phyloP scores from a whole-genome alignment of 306 rosid genomes.

The Cucumis cinereus region DNA sequence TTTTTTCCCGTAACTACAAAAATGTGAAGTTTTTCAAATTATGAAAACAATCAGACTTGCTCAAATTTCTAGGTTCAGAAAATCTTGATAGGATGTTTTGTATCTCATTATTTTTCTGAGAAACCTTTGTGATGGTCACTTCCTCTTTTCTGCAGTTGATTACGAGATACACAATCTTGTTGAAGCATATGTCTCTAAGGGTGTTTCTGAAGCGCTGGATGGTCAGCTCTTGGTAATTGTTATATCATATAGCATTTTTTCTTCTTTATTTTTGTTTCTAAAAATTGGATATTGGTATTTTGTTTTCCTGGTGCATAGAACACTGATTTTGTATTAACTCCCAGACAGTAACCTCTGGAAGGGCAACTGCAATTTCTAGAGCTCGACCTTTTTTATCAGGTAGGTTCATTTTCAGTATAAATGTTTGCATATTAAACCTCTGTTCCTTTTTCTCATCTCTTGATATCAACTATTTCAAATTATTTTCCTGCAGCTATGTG shows the following conservation, averaged over 20 bases:
- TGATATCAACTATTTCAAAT: conserved; percentile 2
- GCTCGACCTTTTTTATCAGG: conserved; percentile 70
- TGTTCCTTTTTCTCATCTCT: neutral
- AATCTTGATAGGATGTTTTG: neutral
- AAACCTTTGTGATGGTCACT: neutral
- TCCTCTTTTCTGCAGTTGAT: conserved; percentile 38
- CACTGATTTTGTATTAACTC: conserved; percentile 10
- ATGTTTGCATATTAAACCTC: neutral
- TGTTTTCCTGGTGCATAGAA: neutral
- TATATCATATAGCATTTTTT: conserved; percentile 4
- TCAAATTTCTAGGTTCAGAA: neutral
- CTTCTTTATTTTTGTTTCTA: neutral
- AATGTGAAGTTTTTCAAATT: neutral
- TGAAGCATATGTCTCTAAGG: conserved; percentile 46
- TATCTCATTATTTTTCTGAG: neutral
- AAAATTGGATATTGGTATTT: neutral
- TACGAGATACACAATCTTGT: conserved; percentile 34
- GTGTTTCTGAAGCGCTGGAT: conserved; percentile 45
- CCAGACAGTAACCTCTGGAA: conserved; percentile 70
- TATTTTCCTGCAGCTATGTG: conserved; percentile 65
- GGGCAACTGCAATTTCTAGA: conserved; percentile 51
- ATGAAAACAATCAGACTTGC: neutral
- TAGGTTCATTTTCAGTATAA: conserved; percentile 15
- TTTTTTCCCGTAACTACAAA: too few species aligned
- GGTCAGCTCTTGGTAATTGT: conserved; percentile 59